Base-by-base conservation (phyloP, 2,329 filamentous ascomycete species). In the Alternaria solani region DNA sequence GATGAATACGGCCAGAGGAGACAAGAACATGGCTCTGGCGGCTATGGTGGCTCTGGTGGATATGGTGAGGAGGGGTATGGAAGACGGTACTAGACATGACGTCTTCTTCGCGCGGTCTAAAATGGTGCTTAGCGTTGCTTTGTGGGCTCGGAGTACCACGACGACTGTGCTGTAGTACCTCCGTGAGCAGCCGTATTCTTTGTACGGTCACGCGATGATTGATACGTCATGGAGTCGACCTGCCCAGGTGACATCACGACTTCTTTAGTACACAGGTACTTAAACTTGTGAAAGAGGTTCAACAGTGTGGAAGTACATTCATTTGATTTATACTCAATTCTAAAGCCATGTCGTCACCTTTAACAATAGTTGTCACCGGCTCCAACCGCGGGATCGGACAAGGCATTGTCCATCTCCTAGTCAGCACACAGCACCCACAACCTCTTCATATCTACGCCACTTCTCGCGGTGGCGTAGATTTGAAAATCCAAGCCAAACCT, bases 311-410 rank as follows among this genome's bases (percentile, higher is more conserved):
- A 25, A 14, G 5, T 42, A 8, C 25, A 7, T 18, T 12, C 11
- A 7, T 16, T 42, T 4, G 30, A 41, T 18, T 46, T 4, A n/a
- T 2, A 16, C 32, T 28, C 7, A 12, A 14, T 18, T 28, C 20
- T 5, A 23, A 54, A 39, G 41, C 20, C 14, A 69, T 71, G 65
- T 11, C 61, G 3, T 44, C 67, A 6, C 47, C n/a, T 32, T 54
- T 69, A 6, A 62, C 59, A 32, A 51, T 71, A 36, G 63, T 71
- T 30, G 68, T 71, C n/a, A 71, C 69, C 11, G 69, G 67, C 26
- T 51, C 67, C 5, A 71, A 66, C 36, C 64, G 69, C 12, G 68
- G 69, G 12, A 56, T 70, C 18, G 69, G 69, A n/a, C 67, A 64
- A 44, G 67, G 66, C 57, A 71, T 70, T 34, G 41, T 62, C 44